Evolutionary conservation across 2,329 filamentous ascomycete species (phyloP).

Genomic region (Coleophoma cylindrospora): DNA sequence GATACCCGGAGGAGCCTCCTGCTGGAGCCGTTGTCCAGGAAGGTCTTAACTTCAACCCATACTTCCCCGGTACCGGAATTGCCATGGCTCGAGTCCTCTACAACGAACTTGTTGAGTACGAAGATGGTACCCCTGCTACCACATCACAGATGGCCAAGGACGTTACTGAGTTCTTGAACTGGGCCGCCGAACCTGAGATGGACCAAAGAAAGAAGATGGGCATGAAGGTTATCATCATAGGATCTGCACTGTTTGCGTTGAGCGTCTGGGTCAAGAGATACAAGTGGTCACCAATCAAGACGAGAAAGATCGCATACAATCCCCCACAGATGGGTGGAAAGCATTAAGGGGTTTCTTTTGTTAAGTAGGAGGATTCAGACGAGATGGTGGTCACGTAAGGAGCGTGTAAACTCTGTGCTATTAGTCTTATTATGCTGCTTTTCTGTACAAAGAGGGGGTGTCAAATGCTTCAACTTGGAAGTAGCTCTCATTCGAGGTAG

Average conservation of each 20-base stretch:
- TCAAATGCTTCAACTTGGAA: constrained; percentile 17
- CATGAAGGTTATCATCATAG: constrained; percentile 86
- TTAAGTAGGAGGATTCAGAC: constrained; percentile 7
- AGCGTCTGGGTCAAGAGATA: constrained; percentile 99
- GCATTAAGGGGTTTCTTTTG: constrained; percentile 22
- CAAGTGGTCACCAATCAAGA: constrained; percentile 97
- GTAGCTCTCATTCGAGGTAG: constrained; percentile 10
- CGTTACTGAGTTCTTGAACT: constrained; percentile 98
- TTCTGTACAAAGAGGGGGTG: constrained; percentile 22
- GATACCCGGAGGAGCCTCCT: constrained; percentile 94
- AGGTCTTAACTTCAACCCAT: constrained; percentile 99
- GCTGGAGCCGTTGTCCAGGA: constrained; percentile 79
- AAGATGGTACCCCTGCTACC: constrained; percentile 89
- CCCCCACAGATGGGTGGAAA: constrained; percentile 48
- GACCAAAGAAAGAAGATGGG: constrained; percentile 99
- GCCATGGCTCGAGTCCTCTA: constrained; percentile 98
- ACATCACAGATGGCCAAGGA: constrained; percentile 99
- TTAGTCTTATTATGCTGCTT: constrained; percentile 20
- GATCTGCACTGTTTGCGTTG: constrained; percentile 73
- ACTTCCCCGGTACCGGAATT: constrained; percentile 98
- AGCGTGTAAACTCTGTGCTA: constrained; percentile 24
- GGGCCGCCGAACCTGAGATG: constrained; percentile 98
- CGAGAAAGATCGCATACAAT: constrained; percentile 86
- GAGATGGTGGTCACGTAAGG: background rate
- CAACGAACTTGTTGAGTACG: constrained; percentile 96